phyloP scores from a whole-genome alignment of 768 basidiomycete species.

The Pisolithus tinctorius region DNA sequence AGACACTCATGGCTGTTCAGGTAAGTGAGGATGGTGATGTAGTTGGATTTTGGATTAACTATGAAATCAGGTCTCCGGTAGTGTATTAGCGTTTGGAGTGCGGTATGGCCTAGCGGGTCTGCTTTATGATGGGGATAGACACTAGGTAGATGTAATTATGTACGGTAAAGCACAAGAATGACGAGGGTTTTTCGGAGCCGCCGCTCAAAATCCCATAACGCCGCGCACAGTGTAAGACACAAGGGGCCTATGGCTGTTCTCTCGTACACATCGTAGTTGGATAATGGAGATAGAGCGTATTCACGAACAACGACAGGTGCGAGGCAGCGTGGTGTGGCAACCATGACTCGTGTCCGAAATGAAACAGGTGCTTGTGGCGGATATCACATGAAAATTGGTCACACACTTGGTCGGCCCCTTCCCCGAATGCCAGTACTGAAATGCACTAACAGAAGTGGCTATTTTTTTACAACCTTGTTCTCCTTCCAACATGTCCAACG shows the following conservation, averaged over 20 bases:
- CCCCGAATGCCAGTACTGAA: slow-evolving; percentile 1
- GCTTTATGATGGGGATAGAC: slow-evolving; percentile 87
- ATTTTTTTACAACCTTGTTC: slow-evolving; percentile 14
- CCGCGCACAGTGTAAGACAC: neutral
- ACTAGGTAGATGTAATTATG: slow-evolving; percentile 32
- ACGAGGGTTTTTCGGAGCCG: neutral
- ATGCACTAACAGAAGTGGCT: slow-evolving; percentile 2
- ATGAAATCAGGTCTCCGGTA: slow-evolving; percentile 55
- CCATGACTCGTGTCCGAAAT: neutral
- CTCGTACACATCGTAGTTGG: neutral
- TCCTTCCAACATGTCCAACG: slow-evolving; percentile 40
- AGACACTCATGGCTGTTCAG: slow-evolving; percentile 69
- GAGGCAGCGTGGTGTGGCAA: neutral
- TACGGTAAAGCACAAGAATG: too few relatives aligned
- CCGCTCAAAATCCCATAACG: neutral
- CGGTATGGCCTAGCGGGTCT: slow-evolving; percentile 87
- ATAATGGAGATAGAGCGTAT: slow-evolving; percentile 19
- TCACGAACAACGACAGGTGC: slow-evolving; percentile 4
- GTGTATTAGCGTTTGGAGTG: slow-evolving; percentile 74
- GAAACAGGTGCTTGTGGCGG: slow-evolving; percentile 10
- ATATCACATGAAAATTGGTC: slow-evolving; percentile 32
- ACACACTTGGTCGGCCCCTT: neutral
- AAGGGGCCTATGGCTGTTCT: neutral
- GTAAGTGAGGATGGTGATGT: slow-evolving; percentile 28
- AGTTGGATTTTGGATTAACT: slow-evolving; percentile 3